Conservation (phyloP, 176 grass and related monocot genomes). For the Rhynchospora pubera region DNA sequence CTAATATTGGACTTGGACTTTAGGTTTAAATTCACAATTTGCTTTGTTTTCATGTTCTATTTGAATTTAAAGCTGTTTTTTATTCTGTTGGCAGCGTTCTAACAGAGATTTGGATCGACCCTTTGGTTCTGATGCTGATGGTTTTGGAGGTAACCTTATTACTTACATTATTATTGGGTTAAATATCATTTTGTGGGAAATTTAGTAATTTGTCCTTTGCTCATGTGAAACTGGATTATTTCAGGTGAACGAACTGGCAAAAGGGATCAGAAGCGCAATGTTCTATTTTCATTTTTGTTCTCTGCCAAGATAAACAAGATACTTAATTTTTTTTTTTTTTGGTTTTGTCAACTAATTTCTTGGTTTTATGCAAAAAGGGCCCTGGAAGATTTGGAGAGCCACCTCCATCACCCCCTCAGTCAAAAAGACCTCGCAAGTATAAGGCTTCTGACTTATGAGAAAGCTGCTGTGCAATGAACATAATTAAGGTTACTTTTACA, state of each 20-base stretch:
- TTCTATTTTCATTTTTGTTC: conserved; percentile 25
- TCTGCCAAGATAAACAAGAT: neutral
- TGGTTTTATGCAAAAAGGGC: conserved; percentile 35
- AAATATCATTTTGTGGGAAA: no score
- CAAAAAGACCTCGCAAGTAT: conserved; percentile 79
- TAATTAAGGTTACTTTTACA: no score
- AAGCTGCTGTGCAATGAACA: neutral
- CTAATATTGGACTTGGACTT: neutral
- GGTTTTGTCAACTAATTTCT: neutral
- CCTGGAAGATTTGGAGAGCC: conserved; percentile 54
- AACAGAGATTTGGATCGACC: conserved; percentile 70
- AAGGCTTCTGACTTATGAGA: conserved; percentile 66
- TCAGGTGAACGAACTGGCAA: conserved; percentile 71
- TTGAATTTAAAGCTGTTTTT: conserved; percentile 23
- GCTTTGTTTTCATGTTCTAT: neutral
- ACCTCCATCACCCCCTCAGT: conserved; percentile 84
- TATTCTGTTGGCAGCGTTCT: conserved; percentile 44
- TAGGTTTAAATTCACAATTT: neutral
- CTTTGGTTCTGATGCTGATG: conserved; percentile 45
- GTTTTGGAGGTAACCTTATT: conserved; percentile 61
- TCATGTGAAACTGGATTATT: conserved; percentile 1
- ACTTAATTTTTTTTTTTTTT: neutral
- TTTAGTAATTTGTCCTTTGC: conserved; percentile 8
- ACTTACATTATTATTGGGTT: no score
- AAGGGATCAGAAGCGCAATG: conserved; percentile 83